Conservation (phyloP, 768 basidiomycete genomes). For the Xerocomus potaroensis region DNA sequence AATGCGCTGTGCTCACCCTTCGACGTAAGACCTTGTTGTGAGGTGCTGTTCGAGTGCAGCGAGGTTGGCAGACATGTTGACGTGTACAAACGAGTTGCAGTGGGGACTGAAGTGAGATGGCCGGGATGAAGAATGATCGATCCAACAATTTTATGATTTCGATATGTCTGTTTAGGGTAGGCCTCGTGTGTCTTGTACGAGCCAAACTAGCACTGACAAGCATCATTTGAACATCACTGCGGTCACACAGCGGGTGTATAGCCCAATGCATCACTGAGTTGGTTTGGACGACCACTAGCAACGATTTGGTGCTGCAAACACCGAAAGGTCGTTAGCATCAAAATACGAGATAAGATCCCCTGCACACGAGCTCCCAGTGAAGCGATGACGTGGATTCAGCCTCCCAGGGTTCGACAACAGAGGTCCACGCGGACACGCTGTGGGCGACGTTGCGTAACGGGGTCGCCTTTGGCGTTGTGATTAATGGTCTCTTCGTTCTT, state of each 20-base stretch:
- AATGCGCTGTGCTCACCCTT: slow-evolving; percentile 65
- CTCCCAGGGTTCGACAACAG: slow-evolving; percentile 14
- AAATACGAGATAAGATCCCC: not conserved
- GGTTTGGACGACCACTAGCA: too few species aligned
- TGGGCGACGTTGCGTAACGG: not conserved
- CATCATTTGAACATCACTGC: not conserved
- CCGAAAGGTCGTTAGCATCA: too few species aligned
- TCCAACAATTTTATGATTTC: slow-evolving; percentile 15
- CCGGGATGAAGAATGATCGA: slow-evolving; percentile 29
- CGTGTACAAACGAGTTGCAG: slow-evolving; percentile 8
- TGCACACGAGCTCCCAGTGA: not conserved
- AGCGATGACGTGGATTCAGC: slow-evolving; percentile 17
- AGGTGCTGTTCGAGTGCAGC: slow-evolving; percentile 83
- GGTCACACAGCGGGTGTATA: too few species aligned
- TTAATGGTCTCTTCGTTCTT: not conserved
- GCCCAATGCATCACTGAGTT: not conserved
- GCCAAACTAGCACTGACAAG: too few species aligned
- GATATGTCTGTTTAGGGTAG: slow-evolving; percentile 32
- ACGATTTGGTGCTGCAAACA: too few species aligned
- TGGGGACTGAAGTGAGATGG: slow-evolving; percentile 16
- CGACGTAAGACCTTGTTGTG: slow-evolving; percentile 79
- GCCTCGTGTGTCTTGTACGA: slow-evolving; percentile 6
- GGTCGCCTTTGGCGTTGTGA: not conserved
- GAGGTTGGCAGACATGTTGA: slow-evolving; percentile 63
- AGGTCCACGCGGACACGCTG: not conserved